These are phyloP conservation scores for Yamadazyma akitaensis DNA, from an alignment of 805 yeast genomes.

Conservation along the genomic window DNA sequence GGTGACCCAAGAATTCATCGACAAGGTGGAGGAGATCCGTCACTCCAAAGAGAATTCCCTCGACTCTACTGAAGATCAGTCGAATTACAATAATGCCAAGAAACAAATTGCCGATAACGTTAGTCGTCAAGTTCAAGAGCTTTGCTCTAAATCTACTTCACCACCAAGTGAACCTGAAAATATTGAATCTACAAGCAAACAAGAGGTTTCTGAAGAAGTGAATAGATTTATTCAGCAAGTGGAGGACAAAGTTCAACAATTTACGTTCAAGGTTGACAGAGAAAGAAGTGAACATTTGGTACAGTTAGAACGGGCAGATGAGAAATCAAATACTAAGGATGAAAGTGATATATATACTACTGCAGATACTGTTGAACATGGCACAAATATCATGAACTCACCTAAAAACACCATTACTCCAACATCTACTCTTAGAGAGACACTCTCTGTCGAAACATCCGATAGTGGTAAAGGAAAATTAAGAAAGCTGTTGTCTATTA, in stretches of 20 bases:
- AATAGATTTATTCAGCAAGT: constrained; percentile 25
- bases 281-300: not conserved
- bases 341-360: not conserved
- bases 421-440: not conserved
- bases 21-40: constrained; percentile 31
- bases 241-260: constrained; percentile 24
- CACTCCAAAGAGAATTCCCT: constrained; percentile 17
- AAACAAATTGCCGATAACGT: constrained; percentile 30
- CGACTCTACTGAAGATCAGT: constrained; percentile 14
- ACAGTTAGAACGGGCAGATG: not conserved
- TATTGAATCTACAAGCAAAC: not conserved
- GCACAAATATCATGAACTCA: not conserved
- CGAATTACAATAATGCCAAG: constrained; percentile 21
- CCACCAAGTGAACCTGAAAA: constrained; percentile 12
- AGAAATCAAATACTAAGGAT: not conserved
- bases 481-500: constrained; percentile 2
- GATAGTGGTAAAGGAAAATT: not conserved
- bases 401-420: not conserved
- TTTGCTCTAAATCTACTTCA: constrained; percentile 17
- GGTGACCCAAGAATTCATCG: constrained; percentile 29
- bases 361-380: not conserved
- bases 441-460: not conserved
- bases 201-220: constrained; percentile 15
- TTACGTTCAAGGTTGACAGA: constrained; percentile 1
- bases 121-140: constrained; percentile 26